Evolutionary conservation across 768 basidiomycete genomes (phyloP).

Genomic region (Tricholoma hemisulphureum): DNA sequence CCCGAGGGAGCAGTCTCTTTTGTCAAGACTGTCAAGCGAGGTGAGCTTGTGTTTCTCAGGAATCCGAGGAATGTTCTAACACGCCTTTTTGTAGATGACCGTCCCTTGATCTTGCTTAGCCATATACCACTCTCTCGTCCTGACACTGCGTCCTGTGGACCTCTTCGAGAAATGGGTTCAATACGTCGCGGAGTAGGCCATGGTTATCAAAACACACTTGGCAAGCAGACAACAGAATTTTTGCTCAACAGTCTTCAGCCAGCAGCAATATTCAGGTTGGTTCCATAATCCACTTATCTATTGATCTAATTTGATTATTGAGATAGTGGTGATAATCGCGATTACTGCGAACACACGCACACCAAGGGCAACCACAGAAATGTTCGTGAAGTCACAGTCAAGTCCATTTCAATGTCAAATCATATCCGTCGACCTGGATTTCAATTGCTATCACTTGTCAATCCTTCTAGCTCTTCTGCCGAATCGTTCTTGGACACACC

Average conservation of each 20-base stretch:
- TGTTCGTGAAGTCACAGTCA: conserved; percentile 80
- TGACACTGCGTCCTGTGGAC: conserved; percentile 74
- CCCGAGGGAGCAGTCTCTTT: conserved; percentile 59
- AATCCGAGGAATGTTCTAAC: conserved; percentile 3
- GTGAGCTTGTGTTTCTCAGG: conserved; percentile 28
- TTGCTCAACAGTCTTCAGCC: conserved; percentile 69
- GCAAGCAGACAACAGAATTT: conserved; percentile 75
- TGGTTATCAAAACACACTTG: conserved; percentile 81
- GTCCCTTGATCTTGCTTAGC: conserved; percentile 68
- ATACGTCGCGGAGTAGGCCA: conserved; percentile 76
- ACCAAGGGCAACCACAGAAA: conserved; percentile 21
- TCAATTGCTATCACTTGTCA: conserved; percentile 69
- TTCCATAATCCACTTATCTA: not conserved
- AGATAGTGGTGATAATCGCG: conserved; percentile 82
- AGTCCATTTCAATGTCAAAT: conserved; percentile 77
- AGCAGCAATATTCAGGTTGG: conserved; percentile 67
- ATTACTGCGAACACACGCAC: conserved; percentile 81
- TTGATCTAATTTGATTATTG: not conserved
- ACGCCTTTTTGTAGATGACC: conserved; percentile 20
- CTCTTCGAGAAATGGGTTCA: conserved; percentile 65
- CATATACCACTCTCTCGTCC: conserved; percentile 85
- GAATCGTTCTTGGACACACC: conserved; percentile 59
- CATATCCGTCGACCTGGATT: conserved; percentile 79
- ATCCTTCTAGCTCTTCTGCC: conserved; percentile 22
- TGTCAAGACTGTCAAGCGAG: conserved; percentile 44